These are phyloP conservation scores for Exserohilum rostratum DNA, from an alignment of 2,329 filamentous ascomycete genomes.

Conservation along the genomic window DNA sequence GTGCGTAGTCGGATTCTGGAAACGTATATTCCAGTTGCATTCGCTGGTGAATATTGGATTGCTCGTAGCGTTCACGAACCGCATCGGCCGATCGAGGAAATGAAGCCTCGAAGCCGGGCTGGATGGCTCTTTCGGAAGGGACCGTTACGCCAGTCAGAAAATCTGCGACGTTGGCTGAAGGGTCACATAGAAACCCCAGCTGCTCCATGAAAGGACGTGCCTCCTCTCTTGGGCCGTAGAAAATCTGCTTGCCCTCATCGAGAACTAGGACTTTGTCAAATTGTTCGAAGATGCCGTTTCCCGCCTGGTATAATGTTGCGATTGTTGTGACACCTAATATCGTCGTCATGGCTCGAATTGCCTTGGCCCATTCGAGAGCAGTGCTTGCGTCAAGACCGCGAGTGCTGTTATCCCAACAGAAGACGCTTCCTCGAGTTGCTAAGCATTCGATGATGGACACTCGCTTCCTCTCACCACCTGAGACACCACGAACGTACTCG, in stretches of 20 bases:
- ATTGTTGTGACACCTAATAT: conserved; percentile 56
- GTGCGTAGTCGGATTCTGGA: neutral
- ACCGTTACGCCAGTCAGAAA: conserved; percentile 74
- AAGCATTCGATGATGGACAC: conserved; percentile 71
- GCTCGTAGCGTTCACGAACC: conserved; percentile 13
- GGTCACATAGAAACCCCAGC: conserved; percentile 68
- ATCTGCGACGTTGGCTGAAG: conserved; percentile 70
- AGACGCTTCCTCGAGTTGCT: conserved; percentile 63
- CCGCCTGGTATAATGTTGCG: conserved; percentile 64
- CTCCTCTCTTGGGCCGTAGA: conserved; percentile 64
- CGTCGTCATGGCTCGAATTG: conserved; percentile 58
- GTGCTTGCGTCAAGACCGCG: conserved; percentile 38
- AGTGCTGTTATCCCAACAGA: conserved; percentile 55
- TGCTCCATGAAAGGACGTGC: conserved; percentile 69
- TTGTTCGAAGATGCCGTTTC: conserved; percentile 58
- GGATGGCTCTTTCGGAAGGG: conserved; percentile 48
- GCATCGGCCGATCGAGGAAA: conserved; percentile 52
- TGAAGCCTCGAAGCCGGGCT: conserved; percentile 45
- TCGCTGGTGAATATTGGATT: neutral
- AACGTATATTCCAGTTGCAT: neutral
- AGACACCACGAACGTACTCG: conserved; percentile 69
- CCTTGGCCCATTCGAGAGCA: conserved; percentile 61
- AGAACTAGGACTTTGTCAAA: conserved; percentile 78
- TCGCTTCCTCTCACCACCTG: conserved; percentile 71
- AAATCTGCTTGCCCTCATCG: conserved; percentile 78